Conservation (phyloP, 352 stramenopile genomes). For the Globisporangium cederbergense region DNA sequence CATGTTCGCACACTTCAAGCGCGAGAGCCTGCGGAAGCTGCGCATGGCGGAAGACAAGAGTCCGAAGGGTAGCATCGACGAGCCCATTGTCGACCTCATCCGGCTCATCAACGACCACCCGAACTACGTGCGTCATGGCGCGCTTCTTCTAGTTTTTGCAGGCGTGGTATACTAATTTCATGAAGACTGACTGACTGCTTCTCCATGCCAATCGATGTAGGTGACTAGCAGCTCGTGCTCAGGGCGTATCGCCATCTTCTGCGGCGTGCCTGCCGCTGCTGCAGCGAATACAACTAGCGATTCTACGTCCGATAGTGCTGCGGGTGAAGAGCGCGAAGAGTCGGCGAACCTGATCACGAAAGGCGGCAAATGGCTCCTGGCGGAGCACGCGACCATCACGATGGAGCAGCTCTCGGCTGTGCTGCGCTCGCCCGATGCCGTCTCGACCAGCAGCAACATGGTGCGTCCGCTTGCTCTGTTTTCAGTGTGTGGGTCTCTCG, state of each 20-base stretch:
- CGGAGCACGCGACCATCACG: conserved; percentile 73
- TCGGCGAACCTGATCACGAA: conserved; percentile 76
- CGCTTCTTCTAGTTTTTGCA: not conserved
- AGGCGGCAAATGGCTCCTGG: conserved; percentile 86
- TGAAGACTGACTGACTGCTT: not conserved
- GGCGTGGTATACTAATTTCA: not conserved
- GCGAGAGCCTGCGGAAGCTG: conserved; percentile 83
- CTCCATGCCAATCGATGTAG: conserved; percentile 20
- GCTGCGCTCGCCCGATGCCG: conserved; percentile 35
- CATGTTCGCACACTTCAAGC: conserved; percentile 86
- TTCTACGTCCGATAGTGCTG: not conserved
- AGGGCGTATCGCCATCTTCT: conserved; percentile 87
- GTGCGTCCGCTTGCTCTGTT: conserved; percentile 20
- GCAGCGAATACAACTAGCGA: not conserved
- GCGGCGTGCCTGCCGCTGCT: conserved; percentile 33
- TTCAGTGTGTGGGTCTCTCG: too few species aligned
- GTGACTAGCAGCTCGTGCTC: conserved; percentile 91
- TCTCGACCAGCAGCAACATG: conserved; percentile 53
- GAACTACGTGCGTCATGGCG: conserved; percentile 62
- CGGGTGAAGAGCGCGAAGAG: conserved; percentile 15
- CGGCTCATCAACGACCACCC: conserved; percentile 77
- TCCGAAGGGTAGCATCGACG: conserved; percentile 89
- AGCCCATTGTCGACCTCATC: conserved; percentile 87
- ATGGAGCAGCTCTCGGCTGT: conserved; percentile 60
- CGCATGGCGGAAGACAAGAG: conserved; percentile 85